phyloP scores from a whole-genome alignment of 169 alveolate genomes.

The Plasmodium chabaudi region DNA sequence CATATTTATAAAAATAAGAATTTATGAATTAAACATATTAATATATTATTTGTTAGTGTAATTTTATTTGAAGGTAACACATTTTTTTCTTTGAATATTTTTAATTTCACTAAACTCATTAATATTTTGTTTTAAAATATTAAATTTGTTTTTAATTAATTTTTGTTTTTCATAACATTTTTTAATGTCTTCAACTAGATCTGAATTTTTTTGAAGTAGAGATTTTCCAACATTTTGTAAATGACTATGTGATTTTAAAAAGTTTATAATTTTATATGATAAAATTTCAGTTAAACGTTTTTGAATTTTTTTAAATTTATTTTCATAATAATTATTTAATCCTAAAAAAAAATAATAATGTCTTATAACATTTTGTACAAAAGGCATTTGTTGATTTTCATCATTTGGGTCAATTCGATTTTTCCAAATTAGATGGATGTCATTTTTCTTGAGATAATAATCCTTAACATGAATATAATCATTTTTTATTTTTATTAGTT shows the following conservation, averaged over 20 bases:
- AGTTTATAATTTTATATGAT: slow-evolving; percentile 28
- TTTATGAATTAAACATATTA: too few relatives aligned
- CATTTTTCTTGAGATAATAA: slow-evolving; percentile 54
- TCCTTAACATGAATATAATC: slow-evolving; percentile 66
- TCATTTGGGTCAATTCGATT: neutral
- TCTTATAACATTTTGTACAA: slow-evolving; percentile 24
- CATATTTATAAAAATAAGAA: too few relatives aligned
- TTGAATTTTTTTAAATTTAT: slow-evolving; percentile 59
- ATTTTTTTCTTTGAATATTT: slow-evolving; percentile 16
- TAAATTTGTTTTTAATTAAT: slow-evolving; percentile 37
- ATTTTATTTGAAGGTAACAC: neutral
- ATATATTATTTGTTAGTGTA: too few relatives aligned
- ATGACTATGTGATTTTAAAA: slow-evolving; percentile 12
- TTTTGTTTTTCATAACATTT: slow-evolving; percentile 41
- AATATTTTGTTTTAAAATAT: slow-evolving; percentile 19
- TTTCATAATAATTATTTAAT: slow-evolving; percentile 53
- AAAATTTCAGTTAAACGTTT: slow-evolving; percentile 18
- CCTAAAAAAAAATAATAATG: slow-evolving; percentile 45
- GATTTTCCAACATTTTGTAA: slow-evolving; percentile 36
- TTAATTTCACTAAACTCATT: slow-evolving; percentile 8
- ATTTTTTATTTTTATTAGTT: slow-evolving; percentile 70
- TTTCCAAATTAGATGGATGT: slow-evolving; percentile 15
- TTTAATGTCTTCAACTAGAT: slow-evolving; percentile 12
- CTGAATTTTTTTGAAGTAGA: slow-evolving; percentile 22
- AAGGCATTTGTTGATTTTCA: slow-evolving; percentile 5